phyloP scores from a whole-genome alignment of 2,329 filamentous ascomycete genomes.

The Aspergillus nomiae region DNA sequence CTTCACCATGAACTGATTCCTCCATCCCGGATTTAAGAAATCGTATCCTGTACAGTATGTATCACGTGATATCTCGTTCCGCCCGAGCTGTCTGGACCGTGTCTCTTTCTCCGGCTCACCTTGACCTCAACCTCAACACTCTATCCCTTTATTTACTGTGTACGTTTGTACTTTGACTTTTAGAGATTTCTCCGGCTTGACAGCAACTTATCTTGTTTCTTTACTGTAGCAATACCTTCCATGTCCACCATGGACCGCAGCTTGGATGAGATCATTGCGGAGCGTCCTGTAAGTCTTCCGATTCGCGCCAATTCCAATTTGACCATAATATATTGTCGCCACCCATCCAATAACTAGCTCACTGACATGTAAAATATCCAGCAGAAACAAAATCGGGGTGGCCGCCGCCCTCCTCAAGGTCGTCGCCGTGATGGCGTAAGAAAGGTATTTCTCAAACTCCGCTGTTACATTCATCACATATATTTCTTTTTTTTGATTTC shows the following conservation, averaged over 20 bases:
- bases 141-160: not conserved
- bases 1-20: not conserved
- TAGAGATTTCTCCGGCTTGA: not conserved
- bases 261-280: conserved; percentile 65
- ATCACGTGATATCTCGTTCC: conserved; percentile 3
- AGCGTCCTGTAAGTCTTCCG: conserved; percentile 55
- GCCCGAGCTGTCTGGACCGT: not conserved
- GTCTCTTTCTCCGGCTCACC: not conserved
- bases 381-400: conserved; percentile 27
- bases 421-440: conserved; percentile 79
- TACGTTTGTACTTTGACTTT: not conserved
- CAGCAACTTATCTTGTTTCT: not conserved
- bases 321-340: not conserved
- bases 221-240: not conserved
- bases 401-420: conserved; percentile 46
- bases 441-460: conserved; percentile 68
- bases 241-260: conserved; percentile 60
- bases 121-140: not conserved
- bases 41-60: not conserved
- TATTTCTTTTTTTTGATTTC: not conserved
- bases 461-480: not conserved
- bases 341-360: not conserved
- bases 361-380: conserved; percentile 19
- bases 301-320: not conserved
- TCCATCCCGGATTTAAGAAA: too few species aligned